Percentiles rank a stretch among this genome's conserved stretches.
These are phyloP conservation scores for Mycena polygramma DNA, from an alignment of 768 basidiomycete genomes.

Conservation along the genomic window DNA sequence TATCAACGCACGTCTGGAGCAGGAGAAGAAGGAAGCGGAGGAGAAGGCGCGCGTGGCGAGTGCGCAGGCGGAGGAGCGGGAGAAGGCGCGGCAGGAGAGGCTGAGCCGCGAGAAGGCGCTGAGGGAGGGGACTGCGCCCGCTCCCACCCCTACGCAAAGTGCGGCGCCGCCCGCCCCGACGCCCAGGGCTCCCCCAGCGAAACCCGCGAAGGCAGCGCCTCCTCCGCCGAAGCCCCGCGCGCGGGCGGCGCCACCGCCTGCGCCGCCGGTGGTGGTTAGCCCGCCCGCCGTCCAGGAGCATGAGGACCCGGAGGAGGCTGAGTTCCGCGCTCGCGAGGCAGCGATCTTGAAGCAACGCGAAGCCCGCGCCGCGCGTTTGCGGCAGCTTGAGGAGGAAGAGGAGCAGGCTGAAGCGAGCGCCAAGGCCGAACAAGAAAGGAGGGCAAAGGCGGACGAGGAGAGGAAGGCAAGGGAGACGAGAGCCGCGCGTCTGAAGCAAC, in stretches of 20 bases:
- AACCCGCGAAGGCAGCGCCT: slow-evolving; percentile 54
- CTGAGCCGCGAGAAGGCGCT: slow-evolving; percentile 81
- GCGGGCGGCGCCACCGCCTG: slow-evolving; percentile 50
- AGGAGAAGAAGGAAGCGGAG: slow-evolving; percentile 93
- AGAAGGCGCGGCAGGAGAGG: slow-evolving; percentile 76
- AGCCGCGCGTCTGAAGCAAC: slow-evolving; percentile 71
- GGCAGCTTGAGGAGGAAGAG: slow-evolving; percentile 72
- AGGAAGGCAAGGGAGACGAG: slow-evolving; percentile 68
- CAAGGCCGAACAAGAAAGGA: too few relatives aligned
- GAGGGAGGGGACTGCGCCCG: slow-evolving; percentile 61
- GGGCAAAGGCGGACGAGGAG: slow-evolving; percentile 59
- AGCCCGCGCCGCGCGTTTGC: slow-evolving; percentile 77
- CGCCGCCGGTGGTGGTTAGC: slow-evolving; percentile 44
- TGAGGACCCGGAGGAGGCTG: slow-evolving; percentile 85
- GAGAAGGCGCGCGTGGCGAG: slow-evolving; percentile 86
- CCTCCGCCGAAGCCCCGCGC: slow-evolving; percentile 53
- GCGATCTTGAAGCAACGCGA: slow-evolving; percentile 79
- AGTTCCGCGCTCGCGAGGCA: slow-evolving; percentile 76
- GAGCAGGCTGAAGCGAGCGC: slow-evolving; percentile 57
- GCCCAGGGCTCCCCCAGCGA: slow-evolving; percentile 36
- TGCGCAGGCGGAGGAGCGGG: slow-evolving; percentile 84
- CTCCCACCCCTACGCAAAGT: slow-evolving; percentile 59
- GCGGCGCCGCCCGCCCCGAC: slow-evolving; percentile 54
- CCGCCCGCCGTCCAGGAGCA: slow-evolving; percentile 52
- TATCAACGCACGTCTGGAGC: slow-evolving; percentile 86